phyloP scores from a whole-genome alignment of 805 yeast species.

The Saturnispora gosingensis region DNA sequence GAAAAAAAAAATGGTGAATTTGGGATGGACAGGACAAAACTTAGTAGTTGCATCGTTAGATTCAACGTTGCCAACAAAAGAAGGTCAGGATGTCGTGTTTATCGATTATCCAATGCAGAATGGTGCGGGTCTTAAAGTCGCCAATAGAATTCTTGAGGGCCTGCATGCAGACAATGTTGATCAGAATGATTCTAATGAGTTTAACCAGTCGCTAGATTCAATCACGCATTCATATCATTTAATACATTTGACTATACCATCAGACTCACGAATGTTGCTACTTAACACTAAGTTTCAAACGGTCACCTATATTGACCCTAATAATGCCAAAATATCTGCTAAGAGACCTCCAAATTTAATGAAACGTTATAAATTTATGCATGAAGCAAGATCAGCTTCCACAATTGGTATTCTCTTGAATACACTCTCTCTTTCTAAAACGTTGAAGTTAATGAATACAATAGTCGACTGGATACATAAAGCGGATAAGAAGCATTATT shows the following conservation, averaged over 20 bases:
- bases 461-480: conserved; percentile 51
- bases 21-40: conserved; percentile 11
- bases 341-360: conserved; percentile 75
- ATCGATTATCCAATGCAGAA: conserved; percentile 17
- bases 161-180: conserved; percentile 11
- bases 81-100: conserved; percentile 18
- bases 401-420: conserved; percentile 88
- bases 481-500: conserved; percentile 85
- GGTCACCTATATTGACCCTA: conserved; percentile 43
- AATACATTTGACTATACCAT: conserved; percentile 66
- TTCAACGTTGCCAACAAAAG: conserved; percentile 10
- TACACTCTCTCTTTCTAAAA: conserved; percentile 73
- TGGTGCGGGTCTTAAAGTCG: conserved; percentile 13
- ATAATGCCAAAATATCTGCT: conserved; percentile 22
- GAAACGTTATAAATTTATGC: conserved; percentile 81
- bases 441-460: conserved; percentile 54
- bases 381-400: conserved; percentile 81
- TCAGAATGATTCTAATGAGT: conserved; percentile 10
- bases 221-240: conserved; percentile 41
- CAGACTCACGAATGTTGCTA: conserved; percentile 68
- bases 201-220: conserved; percentile 23
- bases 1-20: conserved; percentile 24
- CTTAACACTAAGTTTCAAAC: conserved; percentile 61
- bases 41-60: conserved; percentile 35
- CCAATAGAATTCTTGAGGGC: conserved; percentile 28